Evolutionary conservation across 768 basidiomycete genomes (phyloP).

Genomic region (Hygrocybe coccinea): DNA sequence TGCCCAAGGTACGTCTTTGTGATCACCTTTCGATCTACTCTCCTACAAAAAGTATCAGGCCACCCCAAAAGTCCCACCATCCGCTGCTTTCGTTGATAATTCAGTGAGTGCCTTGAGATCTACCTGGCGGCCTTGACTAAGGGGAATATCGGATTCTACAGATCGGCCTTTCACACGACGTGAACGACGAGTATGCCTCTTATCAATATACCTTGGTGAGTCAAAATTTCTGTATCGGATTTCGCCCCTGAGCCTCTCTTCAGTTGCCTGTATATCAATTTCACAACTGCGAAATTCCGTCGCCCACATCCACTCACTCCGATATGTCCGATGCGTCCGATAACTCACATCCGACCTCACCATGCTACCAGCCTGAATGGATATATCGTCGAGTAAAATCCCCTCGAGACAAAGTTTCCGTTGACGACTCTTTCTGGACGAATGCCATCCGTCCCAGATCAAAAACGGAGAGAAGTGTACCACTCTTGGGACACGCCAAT

Average conservation of each 20-base stretch:
- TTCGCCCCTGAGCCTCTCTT: constrained; percentile 7
- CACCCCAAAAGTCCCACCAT: neutral
- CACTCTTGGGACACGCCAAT: constrained; percentile 31
- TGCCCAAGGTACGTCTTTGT: neutral
- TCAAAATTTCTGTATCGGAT: neutral
- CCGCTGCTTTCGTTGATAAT: neutral
- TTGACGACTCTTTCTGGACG: constrained; percentile 35
- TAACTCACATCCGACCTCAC: constrained; percentile 19
- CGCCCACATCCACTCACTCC: constrained; percentile 18
- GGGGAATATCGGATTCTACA: neutral
- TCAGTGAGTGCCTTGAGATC: neutral
- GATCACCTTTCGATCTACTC: neutral
- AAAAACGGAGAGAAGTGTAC: constrained; percentile 31
- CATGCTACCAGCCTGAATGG: constrained; percentile 39
- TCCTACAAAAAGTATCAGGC: neutral
- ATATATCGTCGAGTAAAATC: constrained; percentile 43
- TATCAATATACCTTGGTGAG: constrained; percentile 3
- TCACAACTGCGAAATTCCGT: constrained; percentile 12
- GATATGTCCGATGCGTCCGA: constrained; percentile 20
- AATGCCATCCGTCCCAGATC: constrained; percentile 33
- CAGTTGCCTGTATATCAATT: constrained; percentile 12
- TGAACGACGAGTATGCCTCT: neutral
- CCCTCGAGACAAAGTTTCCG: constrained; percentile 12
- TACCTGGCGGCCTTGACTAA: neutral
- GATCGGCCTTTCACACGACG: neutral